Evolutionary conservation across 345 rosid genomes (phyloP).

Genomic region (Clausena lansium): DNA sequence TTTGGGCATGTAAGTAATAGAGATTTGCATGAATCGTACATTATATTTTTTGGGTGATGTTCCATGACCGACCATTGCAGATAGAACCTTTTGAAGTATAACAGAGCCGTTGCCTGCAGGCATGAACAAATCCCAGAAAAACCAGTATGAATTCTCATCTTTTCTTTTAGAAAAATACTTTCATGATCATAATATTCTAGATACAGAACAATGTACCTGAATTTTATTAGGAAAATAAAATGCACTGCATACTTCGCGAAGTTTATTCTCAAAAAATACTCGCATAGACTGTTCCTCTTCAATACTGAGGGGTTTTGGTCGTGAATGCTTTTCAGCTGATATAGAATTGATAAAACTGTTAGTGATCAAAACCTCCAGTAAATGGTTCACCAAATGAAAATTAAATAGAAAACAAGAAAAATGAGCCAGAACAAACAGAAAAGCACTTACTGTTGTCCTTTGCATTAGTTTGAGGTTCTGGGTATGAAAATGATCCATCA

Average conservation of each 20-base stretch:
- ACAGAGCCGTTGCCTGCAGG: constrained; percentile 89
- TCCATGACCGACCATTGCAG: constrained; percentile 99
- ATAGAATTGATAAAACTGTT: constrained; percentile 7
- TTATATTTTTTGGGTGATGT: constrained; percentile 90
- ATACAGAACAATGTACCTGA: constrained; percentile 53
- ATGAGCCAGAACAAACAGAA: neutral
- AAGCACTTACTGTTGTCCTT: constrained; percentile 48
- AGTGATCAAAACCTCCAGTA: neutral
- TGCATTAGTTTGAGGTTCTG: constrained; percentile 50
- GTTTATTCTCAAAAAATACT: constrained; percentile 81
- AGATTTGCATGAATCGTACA: constrained; percentile 48
- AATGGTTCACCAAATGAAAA: neutral
- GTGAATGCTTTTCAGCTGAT: constrained; percentile 76
- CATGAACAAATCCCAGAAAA: constrained; percentile 20
- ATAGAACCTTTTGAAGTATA: constrained; percentile 94
- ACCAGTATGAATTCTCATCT: neutral
- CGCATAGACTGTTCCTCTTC: constrained; percentile 94
- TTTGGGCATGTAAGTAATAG: constrained; percentile 2
- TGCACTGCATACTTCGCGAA: constrained; percentile 95
- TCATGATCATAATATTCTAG: neutral
- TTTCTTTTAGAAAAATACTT: neutral
- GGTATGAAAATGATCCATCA: constrained; percentile 80
- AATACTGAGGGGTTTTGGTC: constrained; percentile 69
- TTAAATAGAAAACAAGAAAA: neutral
- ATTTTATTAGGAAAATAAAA: constrained; percentile 94